These are phyloP conservation scores for Pleurotus eryngii DNA, from an alignment of 768 basidiomycete genomes.

Conservation along the genomic window DNA sequence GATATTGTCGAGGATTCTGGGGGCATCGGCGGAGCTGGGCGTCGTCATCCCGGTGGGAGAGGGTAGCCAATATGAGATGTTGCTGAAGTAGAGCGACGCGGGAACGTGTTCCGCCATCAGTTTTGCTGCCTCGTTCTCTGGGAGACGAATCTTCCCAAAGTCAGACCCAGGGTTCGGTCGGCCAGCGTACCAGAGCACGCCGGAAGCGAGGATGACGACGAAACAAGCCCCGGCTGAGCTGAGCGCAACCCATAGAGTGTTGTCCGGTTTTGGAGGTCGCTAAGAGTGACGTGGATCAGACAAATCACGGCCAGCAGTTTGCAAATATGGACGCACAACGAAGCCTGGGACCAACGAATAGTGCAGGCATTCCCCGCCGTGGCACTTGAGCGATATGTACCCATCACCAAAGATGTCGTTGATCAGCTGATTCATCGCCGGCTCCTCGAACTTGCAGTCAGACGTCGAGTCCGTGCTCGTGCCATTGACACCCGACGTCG, in stretches of 20 bases:
- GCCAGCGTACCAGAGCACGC: conserved; percentile 88
- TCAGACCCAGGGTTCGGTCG: conserved; percentile 64
- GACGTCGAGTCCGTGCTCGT: conserved; percentile 37
- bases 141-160: conserved; percentile 70
- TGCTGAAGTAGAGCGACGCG: conserved; percentile 86
- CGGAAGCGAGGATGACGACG: conserved; percentile 67
- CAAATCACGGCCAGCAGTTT: not conserved
- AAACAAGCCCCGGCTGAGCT: conserved; percentile 78
- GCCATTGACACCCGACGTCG: not conserved
- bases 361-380: conserved; percentile 91
- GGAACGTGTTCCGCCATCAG: conserved; percentile 95
- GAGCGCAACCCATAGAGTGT: conserved; percentile 76
- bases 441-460: conserved; percentile 90
- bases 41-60: conserved; percentile 36
- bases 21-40: not conserved
- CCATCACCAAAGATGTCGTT: conserved; percentile 90
- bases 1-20: conserved; percentile 68
- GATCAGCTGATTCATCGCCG: conserved; percentile 95
- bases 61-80: conserved; percentile 72
- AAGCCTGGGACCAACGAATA: conserved; percentile 96
- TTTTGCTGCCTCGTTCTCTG: conserved; percentile 76
- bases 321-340: conserved; percentile 39
- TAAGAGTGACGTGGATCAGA: conserved; percentile 19
- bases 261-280: conserved; percentile 81
- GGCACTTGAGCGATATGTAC: conserved; percentile 83